A percentile compares a stretch with the other conserved stretches of the same genome.
These are phyloP conservation scores for Calophaca sinica DNA, from an alignment of 306 rosid species.

Conservation along the genomic window DNA sequence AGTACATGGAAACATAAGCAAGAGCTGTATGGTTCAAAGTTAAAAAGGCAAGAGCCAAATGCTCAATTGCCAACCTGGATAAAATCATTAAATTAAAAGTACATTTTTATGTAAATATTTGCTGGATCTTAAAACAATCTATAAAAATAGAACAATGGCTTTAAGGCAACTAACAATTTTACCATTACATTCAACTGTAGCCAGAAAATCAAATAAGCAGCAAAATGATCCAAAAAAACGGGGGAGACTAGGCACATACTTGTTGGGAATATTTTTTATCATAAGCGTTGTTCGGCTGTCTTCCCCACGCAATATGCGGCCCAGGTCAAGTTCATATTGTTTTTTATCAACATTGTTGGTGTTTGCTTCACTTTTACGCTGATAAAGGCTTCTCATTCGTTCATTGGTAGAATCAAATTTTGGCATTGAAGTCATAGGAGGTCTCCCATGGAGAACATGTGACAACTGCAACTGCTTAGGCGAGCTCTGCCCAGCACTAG, in stretches of 20 bases:
- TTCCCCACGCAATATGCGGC: constrained; percentile 69
- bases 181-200: neutral
- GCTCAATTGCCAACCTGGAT: constrained; percentile 15
- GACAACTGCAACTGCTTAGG: constrained; percentile 63
- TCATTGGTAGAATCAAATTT: constrained; percentile 71
- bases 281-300: constrained; percentile 82
- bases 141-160: constrained; percentile 26
- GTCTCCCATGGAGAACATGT: constrained; percentile 70
- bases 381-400: constrained; percentile 70
- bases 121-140: constrained; percentile 12
- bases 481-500: constrained; percentile 64
- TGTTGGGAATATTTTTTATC: constrained; percentile 91
- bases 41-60: constrained; percentile 21
- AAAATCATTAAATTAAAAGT: constrained; percentile 15
- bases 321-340: constrained; percentile 79
- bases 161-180: constrained; percentile 20
- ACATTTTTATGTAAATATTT: neutral
- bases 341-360: constrained; percentile 68
- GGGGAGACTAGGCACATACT: constrained; percentile 55
- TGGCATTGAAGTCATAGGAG: constrained; percentile 61
- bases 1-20: neutral
- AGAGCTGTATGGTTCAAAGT: constrained; percentile 5
- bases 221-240: constrained; percentile 9
- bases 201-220: constrained; percentile 32
- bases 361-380: constrained; percentile 71